Evolutionary conservation across 2,329 filamentous ascomycete species (phyloP), one percentile per base, ranked within the genome.

Genomic region (Huntiella moniliformis): DNA sequence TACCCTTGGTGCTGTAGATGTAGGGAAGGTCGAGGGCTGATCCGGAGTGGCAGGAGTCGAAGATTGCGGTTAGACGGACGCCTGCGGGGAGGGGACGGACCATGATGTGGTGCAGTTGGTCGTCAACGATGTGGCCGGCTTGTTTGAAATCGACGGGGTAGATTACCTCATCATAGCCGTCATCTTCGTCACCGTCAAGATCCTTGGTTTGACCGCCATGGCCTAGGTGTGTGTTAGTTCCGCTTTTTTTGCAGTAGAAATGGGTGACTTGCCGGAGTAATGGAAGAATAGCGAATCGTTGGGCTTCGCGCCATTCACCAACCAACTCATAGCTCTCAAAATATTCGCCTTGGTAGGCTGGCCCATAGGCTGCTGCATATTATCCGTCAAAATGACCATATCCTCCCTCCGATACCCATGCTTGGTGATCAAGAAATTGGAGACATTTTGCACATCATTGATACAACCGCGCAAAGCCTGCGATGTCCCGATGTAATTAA

Each of bases 1-100:
- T 68, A 58, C 77, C 76, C 60, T 79, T 75, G 39, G 77, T 82
- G 50, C 71, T 77, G 63, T 74, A 74, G 50, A 74, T 63, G 60
- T 73, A 74, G 11, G 70, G 70, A 36, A 74, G 60, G 52, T 74
- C 70, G 53, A 74, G 63, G 11, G 69, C 70, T 15, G 69, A 72
- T 38, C 70, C 70, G 3, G 68, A 73, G 57, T 74, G 70, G 56
- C 70, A 74, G 4, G 67, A 72, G 55, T 74, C 70, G 57, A 74
- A 73, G 54, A 74, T 53, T 16, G 52, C 51, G 2, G 70, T 73
- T 22, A 72, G 58, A 71, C 79, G 73, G 41, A 83, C 79, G 55
- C 79, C 80, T 7, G 78, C 72, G 53, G 71, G 68, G 5, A 85
- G 65, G 8, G 73, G 60, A 32, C 63, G 61, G 36, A 85, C 79